phyloP scores from a whole-genome alignment of 78 protist species.

The Emiliania huxleyi region DNA sequence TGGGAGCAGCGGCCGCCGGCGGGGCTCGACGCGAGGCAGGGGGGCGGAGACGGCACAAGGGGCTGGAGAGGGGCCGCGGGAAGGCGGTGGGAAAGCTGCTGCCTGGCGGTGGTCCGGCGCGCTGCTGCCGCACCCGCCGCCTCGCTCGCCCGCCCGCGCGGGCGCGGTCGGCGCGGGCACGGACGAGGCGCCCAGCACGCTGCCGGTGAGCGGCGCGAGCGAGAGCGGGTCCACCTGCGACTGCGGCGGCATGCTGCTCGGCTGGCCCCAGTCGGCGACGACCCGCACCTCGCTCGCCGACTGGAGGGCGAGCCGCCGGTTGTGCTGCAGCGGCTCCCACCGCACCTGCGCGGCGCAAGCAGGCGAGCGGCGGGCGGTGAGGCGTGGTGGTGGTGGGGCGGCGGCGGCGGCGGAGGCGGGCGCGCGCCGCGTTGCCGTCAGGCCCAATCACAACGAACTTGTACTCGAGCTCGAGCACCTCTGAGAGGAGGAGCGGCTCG shows the following conservation, averaged over 20 bases:
- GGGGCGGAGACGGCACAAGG: too few species aligned
- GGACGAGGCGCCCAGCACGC: too few species aligned
- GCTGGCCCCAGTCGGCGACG: neutral
- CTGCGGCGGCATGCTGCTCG: neutral
- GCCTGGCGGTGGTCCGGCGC: too few species aligned
- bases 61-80: too few species aligned
- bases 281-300: neutral
- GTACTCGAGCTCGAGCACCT: neutral
- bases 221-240: neutral
- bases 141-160: too few species aligned
- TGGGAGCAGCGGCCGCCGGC: neutral
- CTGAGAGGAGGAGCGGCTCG: neutral
- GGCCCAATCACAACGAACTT: neutral
- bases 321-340: neutral
- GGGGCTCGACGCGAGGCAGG: neutral
- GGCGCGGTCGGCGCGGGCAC: too few species aligned
- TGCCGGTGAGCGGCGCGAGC: too few species aligned
- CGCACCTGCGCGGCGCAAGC: neutral
- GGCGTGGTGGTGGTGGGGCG: too few species aligned
- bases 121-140: too few species aligned
- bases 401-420: too few species aligned
- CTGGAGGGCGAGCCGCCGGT: neutral
- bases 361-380: neutral
- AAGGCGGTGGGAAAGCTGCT: too few species aligned
- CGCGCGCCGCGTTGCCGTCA: neutral